Evolutionary conservation across 2,329 filamentous ascomycete genomes (phyloP).

Genomic region (Aureobasidium sp.): DNA sequence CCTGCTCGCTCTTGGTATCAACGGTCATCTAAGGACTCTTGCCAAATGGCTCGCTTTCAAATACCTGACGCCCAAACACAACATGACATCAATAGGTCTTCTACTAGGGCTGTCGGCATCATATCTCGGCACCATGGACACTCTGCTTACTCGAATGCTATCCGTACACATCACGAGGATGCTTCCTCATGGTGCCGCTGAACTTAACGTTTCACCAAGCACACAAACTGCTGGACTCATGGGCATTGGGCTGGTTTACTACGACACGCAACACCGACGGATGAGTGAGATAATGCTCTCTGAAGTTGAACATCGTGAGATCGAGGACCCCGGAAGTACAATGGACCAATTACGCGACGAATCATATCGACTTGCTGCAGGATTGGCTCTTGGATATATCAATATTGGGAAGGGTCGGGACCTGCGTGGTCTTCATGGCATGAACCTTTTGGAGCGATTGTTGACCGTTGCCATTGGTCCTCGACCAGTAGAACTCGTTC

Average conservation of each 20-base stretch:
- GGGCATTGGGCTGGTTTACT: constrained; percentile 92
- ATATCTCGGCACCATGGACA: constrained; percentile 95
- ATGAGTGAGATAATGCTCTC: constrained; percentile 99
- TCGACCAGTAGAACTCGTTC: constrained; percentile 85
- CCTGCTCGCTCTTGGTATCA: constrained; percentile 79
- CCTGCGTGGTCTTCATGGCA: constrained; percentile 81
- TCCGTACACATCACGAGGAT: constrained; percentile 95
- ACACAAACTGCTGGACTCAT: constrained; percentile 95
- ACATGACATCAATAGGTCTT: constrained; percentile 97
- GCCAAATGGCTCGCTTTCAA: constrained; percentile 99
- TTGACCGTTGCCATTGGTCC: constrained; percentile 77
- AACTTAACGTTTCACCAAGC: constrained; percentile 83
- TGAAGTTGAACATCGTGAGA: constrained; percentile 82
- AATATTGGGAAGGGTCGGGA: constrained; percentile 88
- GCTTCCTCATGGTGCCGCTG: constrained; percentile 83
- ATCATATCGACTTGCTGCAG: constrained; percentile 90
- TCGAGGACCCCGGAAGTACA: constrained; percentile 57
- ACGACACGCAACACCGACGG: constrained; percentile 87
- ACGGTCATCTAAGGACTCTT: constrained; percentile 86
- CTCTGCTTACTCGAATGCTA: constrained; percentile 80
- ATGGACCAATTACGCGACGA: constrained; percentile 82
- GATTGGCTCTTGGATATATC: constrained; percentile 87
- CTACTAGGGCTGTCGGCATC: constrained; percentile 86
- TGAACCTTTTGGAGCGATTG: constrained; percentile 83
- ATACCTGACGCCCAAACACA: constrained; percentile 97